phyloP scores from a whole-genome alignment of 345 rosid species.

The Erodium maritimum region DNA sequence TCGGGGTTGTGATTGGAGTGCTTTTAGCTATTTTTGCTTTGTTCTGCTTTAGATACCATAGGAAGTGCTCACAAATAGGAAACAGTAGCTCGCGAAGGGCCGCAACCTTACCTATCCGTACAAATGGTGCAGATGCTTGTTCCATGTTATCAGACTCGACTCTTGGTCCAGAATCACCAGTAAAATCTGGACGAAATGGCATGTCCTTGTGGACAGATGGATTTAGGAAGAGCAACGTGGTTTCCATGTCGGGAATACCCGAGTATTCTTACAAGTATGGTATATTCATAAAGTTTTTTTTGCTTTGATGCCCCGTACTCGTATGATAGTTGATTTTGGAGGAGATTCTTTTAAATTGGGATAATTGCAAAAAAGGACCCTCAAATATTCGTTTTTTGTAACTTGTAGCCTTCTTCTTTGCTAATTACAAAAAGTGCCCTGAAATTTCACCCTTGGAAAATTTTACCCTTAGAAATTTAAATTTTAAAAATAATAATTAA shows the following conservation, averaged over 20 bases:
- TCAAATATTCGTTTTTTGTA: too few relatives aligned
- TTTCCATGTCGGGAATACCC: slow-evolving; percentile 81
- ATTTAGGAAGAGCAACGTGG: slow-evolving; percentile 41
- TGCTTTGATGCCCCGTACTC: not conserved
- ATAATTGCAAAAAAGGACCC: too few relatives aligned
- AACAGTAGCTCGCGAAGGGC: slow-evolving; percentile 82
- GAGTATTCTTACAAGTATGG: slow-evolving; percentile 86
- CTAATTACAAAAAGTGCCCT: too few relatives aligned
- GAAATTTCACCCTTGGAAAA: too few relatives aligned
- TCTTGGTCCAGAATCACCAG: slow-evolving; percentile 76
- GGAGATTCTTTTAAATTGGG: not conserved
- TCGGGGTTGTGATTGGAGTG: slow-evolving; percentile 90
- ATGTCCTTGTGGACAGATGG: slow-evolving; percentile 74
- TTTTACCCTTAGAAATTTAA: too few relatives aligned
- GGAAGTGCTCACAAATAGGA: slow-evolving; percentile 78
- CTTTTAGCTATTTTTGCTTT: slow-evolving; percentile 53
- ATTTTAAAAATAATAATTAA: too few relatives aligned
- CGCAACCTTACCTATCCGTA: slow-evolving; percentile 60
- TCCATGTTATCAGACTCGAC: slow-evolving; percentile 72
- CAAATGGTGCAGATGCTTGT: slow-evolving; percentile 68
- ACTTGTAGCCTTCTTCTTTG: too few relatives aligned
- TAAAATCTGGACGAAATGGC: slow-evolving; percentile 49
- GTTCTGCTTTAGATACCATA: slow-evolving; percentile 50
- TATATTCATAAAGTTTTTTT: slow-evolving; percentile 5
- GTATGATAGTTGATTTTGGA: slow-evolving; percentile 6